phyloP scores from a whole-genome alignment of 2,329 filamentous ascomycete genomes.

The Cucurbitaria berberidis region DNA sequence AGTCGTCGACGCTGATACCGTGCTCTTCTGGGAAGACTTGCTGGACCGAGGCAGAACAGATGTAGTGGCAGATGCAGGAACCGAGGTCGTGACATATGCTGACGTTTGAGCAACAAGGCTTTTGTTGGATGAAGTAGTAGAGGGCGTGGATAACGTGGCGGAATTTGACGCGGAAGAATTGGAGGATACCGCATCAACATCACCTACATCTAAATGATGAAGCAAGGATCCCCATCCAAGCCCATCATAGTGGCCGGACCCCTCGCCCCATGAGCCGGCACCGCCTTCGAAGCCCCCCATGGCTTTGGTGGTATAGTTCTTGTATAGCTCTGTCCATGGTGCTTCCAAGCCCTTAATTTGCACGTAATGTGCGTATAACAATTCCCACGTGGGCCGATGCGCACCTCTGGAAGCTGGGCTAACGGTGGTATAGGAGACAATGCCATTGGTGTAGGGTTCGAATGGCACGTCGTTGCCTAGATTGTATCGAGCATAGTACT shows the following conservation, averaged over 20 bases:
- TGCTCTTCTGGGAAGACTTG: not conserved
- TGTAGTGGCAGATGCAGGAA: not conserved
- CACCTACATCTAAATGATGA: not conserved
- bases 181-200: not conserved
- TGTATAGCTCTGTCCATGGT: not conserved
- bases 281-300: not conserved
- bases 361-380: not conserved
- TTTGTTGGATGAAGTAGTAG: not conserved
- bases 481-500: not conserved
- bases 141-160: not conserved
- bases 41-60: not conserved
- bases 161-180: not conserved
- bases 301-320: not conserved
- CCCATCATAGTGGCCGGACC: not conserved
- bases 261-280: not conserved
- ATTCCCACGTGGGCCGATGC: not conserved
- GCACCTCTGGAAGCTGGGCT: not conserved
- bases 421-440: not conserved
- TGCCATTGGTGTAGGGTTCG: not conserved
- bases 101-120: not conserved
- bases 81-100: not conserved
- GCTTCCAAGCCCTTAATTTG: not conserved
- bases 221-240: not conserved
- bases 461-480: not conserved
- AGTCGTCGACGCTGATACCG: not conserved